Evolutionary conservation across 2,329 filamentous ascomycete species (phyloP), one percentile per base, ranked within the genome.

Genomic region (Arthrobotrys conoides): DNA sequence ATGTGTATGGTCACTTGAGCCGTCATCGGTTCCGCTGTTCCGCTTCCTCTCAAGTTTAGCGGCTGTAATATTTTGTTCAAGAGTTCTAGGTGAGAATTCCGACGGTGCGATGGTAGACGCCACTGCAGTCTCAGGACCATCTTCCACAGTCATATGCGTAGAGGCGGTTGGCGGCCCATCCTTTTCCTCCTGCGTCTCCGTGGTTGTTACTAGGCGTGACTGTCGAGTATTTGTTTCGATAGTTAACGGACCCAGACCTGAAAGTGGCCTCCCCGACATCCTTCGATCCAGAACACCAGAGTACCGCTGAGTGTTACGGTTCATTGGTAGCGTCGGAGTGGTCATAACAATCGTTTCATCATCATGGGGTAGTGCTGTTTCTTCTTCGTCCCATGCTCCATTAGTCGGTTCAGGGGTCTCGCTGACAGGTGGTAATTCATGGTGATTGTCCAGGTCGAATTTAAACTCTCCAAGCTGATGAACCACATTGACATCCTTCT

Each of bases 401-500:
- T 41, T 77, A 24, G 80, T 71, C 38, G 76, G 96, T 82, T 95
- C 91, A 20, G 30, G 63, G 14, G 46, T 24, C 27, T 64, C 75
- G n/a, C 22, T 67, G 18, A 36, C 59, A 75, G 93, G 89, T 38
- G 92, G 91, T 22, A 93, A 84, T 27, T 90, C 88, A 16, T 89
- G 91, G 81, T 91, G 93, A 5, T 88, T 88, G 81, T 90, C 88
- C 38, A 91, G 85, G 68, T 90, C 91, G 83, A 94, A 92, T 73
- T 93, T 88, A 82, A 96, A 96, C 71, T 94, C 92, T 71, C 95
- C 93, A 82, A 96, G 90, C 69, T 91, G 89, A 84, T 94, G 95
- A 67, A 92, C 93, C 80, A 89, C 90, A 0, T 93, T 94, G 88
- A 98, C 93, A 83, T 97, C 93, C 79, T 97, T 95, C 22, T 66